phyloP scores from a whole-genome alignment of 2,329 filamentous ascomycete species.

The Ophiostoma angusticollis region DNA sequence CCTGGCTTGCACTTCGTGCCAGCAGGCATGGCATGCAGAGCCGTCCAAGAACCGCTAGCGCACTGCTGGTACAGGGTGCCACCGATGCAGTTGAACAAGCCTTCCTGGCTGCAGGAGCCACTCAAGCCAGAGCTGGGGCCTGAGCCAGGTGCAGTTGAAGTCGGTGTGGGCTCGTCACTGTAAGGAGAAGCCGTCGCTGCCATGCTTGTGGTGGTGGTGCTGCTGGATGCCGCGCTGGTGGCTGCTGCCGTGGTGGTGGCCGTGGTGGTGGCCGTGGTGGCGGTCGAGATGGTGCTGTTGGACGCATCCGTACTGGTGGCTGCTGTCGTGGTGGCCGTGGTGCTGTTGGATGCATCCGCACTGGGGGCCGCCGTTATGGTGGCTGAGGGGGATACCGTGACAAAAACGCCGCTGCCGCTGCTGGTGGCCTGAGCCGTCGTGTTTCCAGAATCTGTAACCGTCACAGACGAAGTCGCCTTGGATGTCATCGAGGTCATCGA shows the following conservation, averaged over 20 bases:
- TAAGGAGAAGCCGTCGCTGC: constrained; percentile 9
- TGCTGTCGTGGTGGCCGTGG: neutral
- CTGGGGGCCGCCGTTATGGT: constrained; percentile 3
- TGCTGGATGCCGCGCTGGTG: constrained; percentile 1
- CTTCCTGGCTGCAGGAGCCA: constrained; percentile 32
- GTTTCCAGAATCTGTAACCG: no score
- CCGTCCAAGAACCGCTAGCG: constrained; percentile 34
- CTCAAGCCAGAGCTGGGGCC: constrained; percentile 24
- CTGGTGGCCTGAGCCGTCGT: no score
- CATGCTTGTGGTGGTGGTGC: constrained; percentile 1
- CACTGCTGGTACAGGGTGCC: constrained; percentile 37
- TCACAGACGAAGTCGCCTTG: neutral
- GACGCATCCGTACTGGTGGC: neutral
- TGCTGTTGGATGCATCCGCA: neutral
- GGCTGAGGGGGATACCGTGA: constrained; percentile 19
- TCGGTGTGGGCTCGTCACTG: constrained; percentile 3
- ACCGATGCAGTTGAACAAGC: constrained; percentile 37
- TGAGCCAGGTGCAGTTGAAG: constrained; percentile 7
- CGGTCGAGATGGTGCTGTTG: constrained; percentile 3
- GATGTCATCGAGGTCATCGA: neutral
- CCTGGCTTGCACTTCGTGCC: constrained; percentile 35
- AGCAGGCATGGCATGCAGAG: constrained; percentile 26
- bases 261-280: constrained; percentile 3
- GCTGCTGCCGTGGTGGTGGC: constrained; percentile 8
- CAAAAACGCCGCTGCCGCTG: constrained; percentile 28